Base-by-base conservation (phyloP, 352 stramenopile genomes). In the Phytopythium vexans region DNA sequence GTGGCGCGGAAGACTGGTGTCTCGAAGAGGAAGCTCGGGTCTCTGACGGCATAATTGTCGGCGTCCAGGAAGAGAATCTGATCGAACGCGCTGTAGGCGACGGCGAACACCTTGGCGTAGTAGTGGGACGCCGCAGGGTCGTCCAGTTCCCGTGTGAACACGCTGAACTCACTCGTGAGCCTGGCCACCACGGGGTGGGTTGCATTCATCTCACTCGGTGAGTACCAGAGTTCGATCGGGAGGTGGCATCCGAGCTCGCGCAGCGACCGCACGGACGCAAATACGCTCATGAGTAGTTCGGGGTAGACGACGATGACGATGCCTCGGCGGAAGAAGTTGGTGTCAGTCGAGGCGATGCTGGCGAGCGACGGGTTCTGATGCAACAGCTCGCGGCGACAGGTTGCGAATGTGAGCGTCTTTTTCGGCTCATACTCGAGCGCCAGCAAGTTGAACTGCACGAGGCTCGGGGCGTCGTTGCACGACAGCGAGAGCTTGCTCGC, bases 11-110 rank as follows among this genome's bases (percentile, higher is more conserved):
- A 86, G 38, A 71, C 62, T 2, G 43, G 35, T 12, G 67, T 78
- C 7, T 77, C 68, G 47, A 94, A 92, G 51, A 86, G 72, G 73
- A 79, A 86, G 46, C 56, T 72, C 44, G 74, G 74, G 46, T 86
- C 74, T 32, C 69, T 66, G 45, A 81, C 58, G 0, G 74, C 68
- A 55, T 81, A 81, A 49, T 86, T 86, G 58, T 86, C 74, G n/a
- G 71, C 74, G 40, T 86, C 74, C 40, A 86, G 52, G 37, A 86
- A 56, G 64, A 86, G 51, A 7, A 86, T 67, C 16, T 72, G 71
- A 46, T 82, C 66, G 38, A 86, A 86, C 1, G 71, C 67, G 38
- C 60, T 74, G 33, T 80, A 82, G 49, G 77, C 81, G n/a, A 82
- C 60, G 3, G 67, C 72, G 42, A 82, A 69, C 8, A 81, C 57